Conservation (phyloP, 306 rosid genomes). For the Astragalus membranaceus region DNA sequence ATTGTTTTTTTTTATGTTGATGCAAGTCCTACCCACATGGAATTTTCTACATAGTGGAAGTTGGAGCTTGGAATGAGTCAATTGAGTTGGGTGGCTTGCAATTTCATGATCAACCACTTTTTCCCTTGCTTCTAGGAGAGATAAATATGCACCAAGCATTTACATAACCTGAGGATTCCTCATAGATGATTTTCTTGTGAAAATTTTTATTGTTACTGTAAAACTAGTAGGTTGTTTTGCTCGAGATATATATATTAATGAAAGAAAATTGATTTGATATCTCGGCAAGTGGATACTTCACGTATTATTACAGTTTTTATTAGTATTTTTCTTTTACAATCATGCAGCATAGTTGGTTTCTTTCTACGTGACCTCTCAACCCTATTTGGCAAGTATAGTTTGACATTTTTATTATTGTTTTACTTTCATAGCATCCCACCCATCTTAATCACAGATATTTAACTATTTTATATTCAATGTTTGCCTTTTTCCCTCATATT, state of each 20-base stretch:
- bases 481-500: neutral
- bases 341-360: neutral
- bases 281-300: neutral
- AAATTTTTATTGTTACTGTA: constrained; percentile 9
- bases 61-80: constrained; percentile 1
- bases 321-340: neutral
- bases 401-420: neutral
- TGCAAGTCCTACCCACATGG: neutral
- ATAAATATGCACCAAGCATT: constrained; percentile 5
- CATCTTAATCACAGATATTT: neutral
- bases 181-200: neutral
- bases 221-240: neutral
- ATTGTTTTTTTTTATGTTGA: neutral
- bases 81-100: neutral
- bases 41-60: neutral
- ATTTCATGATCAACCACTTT: neutral
- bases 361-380: neutral
- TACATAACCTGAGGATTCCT: neutral
- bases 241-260: neutral
- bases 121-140: too few relatives aligned
- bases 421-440: neutral
- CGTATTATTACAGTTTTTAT: neutral
- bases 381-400: neutral
- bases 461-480: neutral
- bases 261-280: neutral